Evolutionary conservation across 768 basidiomycete genomes (phyloP).

Genomic region (Suillus clintonianus): DNA sequence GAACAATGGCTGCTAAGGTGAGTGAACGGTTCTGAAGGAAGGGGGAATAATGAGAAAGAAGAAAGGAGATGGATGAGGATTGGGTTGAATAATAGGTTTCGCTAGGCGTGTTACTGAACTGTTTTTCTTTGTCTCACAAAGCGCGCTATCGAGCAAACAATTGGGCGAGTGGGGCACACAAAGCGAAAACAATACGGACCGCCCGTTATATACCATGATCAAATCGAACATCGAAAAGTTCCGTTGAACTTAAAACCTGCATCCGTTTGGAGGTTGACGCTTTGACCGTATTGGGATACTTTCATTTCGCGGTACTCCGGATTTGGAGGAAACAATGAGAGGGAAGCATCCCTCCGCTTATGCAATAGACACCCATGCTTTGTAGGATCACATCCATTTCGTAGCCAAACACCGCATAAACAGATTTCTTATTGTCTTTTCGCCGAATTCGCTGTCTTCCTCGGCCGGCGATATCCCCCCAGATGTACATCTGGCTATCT

Average conservation of each 20-base stretch:
- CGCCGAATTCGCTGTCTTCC: constrained; percentile 25
- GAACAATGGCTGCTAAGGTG: constrained; percentile 36
- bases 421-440: constrained; percentile 50
- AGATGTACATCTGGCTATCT: constrained; percentile 31
- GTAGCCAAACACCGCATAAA: constrained; percentile 42
- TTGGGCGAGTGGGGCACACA: constrained; percentile 65
- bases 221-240: constrained; percentile 34
- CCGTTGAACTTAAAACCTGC: constrained; percentile 35
- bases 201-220: constrained; percentile 53
- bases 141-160: constrained; percentile 53
- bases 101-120: constrained; percentile 38
- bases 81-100: constrained; percentile 42
- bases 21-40: constrained; percentile 36
- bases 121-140: constrained; percentile 52
- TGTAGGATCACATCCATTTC: constrained; percentile 41
- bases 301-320: constrained; percentile 18
- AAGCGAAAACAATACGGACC: constrained; percentile 56
- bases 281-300: constrained; percentile 18
- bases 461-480: constrained; percentile 40
- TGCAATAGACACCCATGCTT: constrained; percentile 30
- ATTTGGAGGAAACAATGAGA: constrained; percentile 35
- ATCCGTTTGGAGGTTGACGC: constrained; percentile 18
- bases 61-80: constrained; percentile 34
- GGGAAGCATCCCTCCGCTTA: constrained; percentile 29
- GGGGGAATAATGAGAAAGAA: constrained; percentile 35